These are phyloP conservation scores for Xylaria sp. DNA, from an alignment of 2,329 filamentous ascomycete genomes.

Conservation along the genomic window DNA sequence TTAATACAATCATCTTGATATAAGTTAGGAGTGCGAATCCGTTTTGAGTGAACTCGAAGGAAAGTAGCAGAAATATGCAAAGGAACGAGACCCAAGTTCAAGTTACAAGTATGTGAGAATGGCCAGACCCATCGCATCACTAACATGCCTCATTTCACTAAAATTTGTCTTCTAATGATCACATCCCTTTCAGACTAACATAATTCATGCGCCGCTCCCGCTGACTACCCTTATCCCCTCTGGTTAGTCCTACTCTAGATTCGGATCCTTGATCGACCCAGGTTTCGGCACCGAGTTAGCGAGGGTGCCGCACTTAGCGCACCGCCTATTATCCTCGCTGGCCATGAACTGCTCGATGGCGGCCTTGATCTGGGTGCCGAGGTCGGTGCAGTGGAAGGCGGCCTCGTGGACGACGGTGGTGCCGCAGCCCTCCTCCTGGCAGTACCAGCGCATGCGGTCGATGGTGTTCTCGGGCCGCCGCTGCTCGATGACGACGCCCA, in stretches of 20 bases:
- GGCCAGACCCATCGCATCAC: background rate
- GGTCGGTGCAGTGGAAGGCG: conserved; percentile 85
- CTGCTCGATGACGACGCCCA: conserved; percentile 94
- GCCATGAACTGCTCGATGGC: conserved; percentile 84
- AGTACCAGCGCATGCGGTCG: conserved; percentile 93
- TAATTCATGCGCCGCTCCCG: background rate
- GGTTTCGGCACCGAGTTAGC: conserved; percentile 75
- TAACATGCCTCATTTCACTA: background rate
- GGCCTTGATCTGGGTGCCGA: conserved; percentile 93
- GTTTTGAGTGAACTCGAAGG: background rate
- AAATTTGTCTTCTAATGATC: background rate
- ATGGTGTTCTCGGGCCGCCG: conserved; percentile 73
- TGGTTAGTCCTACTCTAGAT: conserved; percentile 53
- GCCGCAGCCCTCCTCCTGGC: conserved; percentile 64
- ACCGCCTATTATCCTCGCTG: conserved; percentile 73
- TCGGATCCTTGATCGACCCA: conserved; percentile 69
- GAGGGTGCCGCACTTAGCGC: conserved; percentile 78
- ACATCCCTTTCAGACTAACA: background rate
- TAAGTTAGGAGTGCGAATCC: background rate
- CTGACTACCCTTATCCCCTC: too few relatives aligned
- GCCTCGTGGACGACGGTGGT: conserved; percentile 82
- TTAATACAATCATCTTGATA: conserved; percentile 9
- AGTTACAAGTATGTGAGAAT: background rate
- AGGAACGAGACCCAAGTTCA: background rate
- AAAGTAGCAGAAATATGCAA: background rate